Conservation (phyloP, 148 eudicot species). For the Cornus suecica region DNA sequence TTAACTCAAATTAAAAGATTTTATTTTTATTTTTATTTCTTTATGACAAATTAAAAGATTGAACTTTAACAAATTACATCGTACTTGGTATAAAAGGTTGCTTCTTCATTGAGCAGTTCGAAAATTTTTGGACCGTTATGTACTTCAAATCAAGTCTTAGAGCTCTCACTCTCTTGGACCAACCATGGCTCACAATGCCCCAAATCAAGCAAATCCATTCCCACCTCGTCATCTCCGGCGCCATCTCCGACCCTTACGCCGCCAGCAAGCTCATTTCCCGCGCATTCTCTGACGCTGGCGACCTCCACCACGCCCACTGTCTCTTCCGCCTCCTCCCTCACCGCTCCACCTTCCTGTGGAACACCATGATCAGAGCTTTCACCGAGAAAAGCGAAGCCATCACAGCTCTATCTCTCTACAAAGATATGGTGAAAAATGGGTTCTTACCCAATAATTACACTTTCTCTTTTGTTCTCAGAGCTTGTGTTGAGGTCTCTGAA, state of each 20-base stretch:
- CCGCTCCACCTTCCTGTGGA: slow-evolving; percentile 51
- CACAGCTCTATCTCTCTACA: slow-evolving; percentile 38
- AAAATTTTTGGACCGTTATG: neutral
- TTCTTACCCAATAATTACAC: slow-evolving; percentile 62
- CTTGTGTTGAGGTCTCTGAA: slow-evolving; percentile 40
- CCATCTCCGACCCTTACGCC: slow-evolving; percentile 54
- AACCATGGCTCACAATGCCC: slow-evolving; percentile 35
- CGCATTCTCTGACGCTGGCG: slow-evolving; percentile 17
- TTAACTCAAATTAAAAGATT: too few relatives aligned
- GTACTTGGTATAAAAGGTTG: too few relatives aligned
- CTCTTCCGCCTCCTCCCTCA: slow-evolving; percentile 44
- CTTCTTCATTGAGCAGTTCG: neutral
- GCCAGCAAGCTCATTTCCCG: slow-evolving; percentile 52
- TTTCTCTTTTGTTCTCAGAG: slow-evolving; percentile 60
- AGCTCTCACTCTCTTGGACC: slow-evolving; percentile 45
- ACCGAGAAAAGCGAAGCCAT: slow-evolving; percentile 26
- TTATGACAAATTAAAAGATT: too few relatives aligned
- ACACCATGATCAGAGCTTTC: slow-evolving; percentile 49
- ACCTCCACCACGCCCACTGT: slow-evolving; percentile 33
- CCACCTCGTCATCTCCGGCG: slow-evolving; percentile 57
- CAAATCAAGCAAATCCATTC: slow-evolving; percentile 70
- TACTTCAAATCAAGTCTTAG: slow-evolving; percentile 43
- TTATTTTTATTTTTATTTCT: too few relatives aligned
- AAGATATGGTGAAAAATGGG: slow-evolving; percentile 41
- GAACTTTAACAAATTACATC: neutral